Base-by-base conservation (phyloP, 306 rosid genomes). In the Inga oerstediana region DNA sequence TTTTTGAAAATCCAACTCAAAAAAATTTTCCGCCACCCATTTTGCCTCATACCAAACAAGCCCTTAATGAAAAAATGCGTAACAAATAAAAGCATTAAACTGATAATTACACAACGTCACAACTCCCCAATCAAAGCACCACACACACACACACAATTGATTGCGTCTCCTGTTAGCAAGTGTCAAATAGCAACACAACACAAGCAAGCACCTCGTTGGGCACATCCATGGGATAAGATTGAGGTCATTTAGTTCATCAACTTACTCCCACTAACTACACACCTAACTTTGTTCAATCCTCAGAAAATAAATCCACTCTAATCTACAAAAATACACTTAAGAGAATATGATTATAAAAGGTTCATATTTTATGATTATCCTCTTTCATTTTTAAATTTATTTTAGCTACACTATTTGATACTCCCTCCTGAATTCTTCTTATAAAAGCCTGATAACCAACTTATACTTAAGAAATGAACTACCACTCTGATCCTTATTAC, bases 391-490 rank as follows among this genome's bases (percentile, higher is more conserved):
- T 49, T 15, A 14, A 16, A 11, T 16, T 51, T 10, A 7, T 51
- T 16, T 51, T 16, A 51, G 58, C 20, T 16, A 51, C 8, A 51
- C 8, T 48, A 48, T 45, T 2, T 9, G 10, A 4, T 45, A 37
- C 41, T 37, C 6, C 41, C 1, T 7, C 2, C 0, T 0, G 8
- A 0, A 0, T 37, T 37, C 7, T 37, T 37, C 0, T 37, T 37
- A 37, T 37, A 37, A 39, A 0, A 39, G 8, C 0, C 8, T 39
- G 43, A 39, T 5, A 39, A 6, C 1, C 3, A 2, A 45, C 2
- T 45, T 3, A 45, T 45, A 1, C 0, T 0, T 6, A 39, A 1
- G 1, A 6, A 39, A 39, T 39, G 8, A 39, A 39, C 8, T 39
- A 39, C 8, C 1, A 39, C 1, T 39, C 0, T 39, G 1, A 0